Evolutionary conservation across 257 asterid genomes (phyloP).

Genomic region (Ajuga chamaepitys): DNA sequence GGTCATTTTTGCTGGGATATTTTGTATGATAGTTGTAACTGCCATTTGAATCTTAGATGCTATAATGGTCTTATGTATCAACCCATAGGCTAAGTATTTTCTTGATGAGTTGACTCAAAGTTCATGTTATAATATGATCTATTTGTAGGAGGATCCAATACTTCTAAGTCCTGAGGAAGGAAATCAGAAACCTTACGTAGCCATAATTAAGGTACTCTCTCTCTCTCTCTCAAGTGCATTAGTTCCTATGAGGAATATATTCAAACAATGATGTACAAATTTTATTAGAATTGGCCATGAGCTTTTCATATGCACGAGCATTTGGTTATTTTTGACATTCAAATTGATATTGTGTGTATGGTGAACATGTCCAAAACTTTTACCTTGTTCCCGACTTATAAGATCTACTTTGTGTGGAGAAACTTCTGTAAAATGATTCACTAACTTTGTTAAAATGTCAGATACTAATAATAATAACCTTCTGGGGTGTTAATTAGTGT

Average conservation of each 20-base stretch:
- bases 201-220: slow-evolving; percentile 75
- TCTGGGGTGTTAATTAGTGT: not conserved
- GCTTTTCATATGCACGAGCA: not conserved
- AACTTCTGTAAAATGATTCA: not conserved
- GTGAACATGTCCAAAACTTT: not conserved
- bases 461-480: not conserved
- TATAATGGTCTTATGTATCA: not conserved
- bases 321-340: not conserved
- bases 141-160: slow-evolving; percentile 75
- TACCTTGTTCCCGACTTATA: not conserved
- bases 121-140: slow-evolving; percentile 13
- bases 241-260: not conserved
- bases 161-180: slow-evolving; percentile 63
- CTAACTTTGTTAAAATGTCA: not conserved
- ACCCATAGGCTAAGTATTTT: not conserved
- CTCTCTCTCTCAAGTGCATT: not conserved
- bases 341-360: not conserved
- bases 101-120: not conserved
- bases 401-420: not conserved
- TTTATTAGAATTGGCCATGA: not conserved
- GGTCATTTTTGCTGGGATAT: not conserved
- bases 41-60: not conserved
- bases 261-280: not conserved
- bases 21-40: not conserved
- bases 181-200: slow-evolving; percentile 81